phyloP scores from a whole-genome alignment of 305 asterid species.

The Fraxinus albicans region DNA sequence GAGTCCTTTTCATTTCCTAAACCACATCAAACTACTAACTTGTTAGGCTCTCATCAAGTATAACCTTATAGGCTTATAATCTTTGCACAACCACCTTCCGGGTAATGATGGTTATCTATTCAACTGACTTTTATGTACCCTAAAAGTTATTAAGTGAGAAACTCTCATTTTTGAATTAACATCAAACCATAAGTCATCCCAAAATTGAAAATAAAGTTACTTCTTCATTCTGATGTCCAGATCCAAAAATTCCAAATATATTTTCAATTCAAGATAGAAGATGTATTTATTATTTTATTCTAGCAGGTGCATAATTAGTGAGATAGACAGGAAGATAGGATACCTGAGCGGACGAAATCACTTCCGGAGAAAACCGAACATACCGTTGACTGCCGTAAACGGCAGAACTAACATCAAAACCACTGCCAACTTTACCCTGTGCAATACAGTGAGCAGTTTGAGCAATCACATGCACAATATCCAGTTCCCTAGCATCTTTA shows the following conservation, averaged over 20 bases:
- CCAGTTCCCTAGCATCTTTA: slow-evolving; percentile 43
- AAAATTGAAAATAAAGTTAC: background rate
- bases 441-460: slow-evolving; percentile 98
- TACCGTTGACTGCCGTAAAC: slow-evolving; percentile 94
- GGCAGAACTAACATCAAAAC: slow-evolving; percentile 94
- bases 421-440: slow-evolving; percentile 98
- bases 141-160: background rate
- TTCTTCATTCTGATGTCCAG: background rate
- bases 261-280: background rate
- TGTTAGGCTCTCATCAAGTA: background rate
- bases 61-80: background rate
- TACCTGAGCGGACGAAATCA: slow-evolving; percentile 89
- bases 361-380: slow-evolving; percentile 83
- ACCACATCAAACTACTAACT: background rate
- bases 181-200: background rate
- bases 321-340: slow-evolving; percentile 6
- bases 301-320: background rate
- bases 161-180: background rate
- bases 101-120: background rate
- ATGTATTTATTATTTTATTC: background rate
- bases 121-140: background rate
- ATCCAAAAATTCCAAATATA: background rate
- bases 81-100: background rate
- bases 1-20: background rate
- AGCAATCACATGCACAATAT: slow-evolving; percentile 79